phyloP scores from a whole-genome alignment of 495 filamentous ascomycete species.

The Diplogelasinospora grovesii region DNA sequence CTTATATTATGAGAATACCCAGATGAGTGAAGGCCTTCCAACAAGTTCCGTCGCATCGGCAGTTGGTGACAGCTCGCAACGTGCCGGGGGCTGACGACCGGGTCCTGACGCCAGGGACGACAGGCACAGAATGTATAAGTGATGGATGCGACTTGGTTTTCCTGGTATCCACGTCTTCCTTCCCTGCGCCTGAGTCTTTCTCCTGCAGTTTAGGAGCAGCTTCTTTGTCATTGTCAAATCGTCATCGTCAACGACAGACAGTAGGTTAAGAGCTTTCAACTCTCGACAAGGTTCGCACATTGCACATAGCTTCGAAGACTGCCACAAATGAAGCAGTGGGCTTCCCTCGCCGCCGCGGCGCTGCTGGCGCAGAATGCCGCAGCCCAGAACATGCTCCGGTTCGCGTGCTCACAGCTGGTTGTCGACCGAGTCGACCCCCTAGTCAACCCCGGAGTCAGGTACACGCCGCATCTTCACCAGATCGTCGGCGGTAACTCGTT shows the following conservation, averaged over 20 bases:
- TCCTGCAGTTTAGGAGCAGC: background rate
- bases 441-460: constrained; percentile 44
- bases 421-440: constrained; percentile 48
- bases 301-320: too few species aligned
- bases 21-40: constrained; percentile 30
- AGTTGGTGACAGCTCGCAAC: too few species aligned
- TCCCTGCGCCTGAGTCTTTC: constrained; percentile 1
- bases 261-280: too few species aligned
- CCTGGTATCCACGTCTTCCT: background rate
- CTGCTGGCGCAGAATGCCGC: constrained; percentile 41
- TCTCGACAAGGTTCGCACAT: too few species aligned
- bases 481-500: constrained; percentile 58
- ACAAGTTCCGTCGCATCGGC: constrained; percentile 36
- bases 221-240: background rate
- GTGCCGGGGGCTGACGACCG: constrained; percentile 14
- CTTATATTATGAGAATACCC: constrained; percentile 30
- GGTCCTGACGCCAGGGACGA: constrained; percentile 5
- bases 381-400: constrained; percentile 49
- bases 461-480: constrained; percentile 48
- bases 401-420: constrained; percentile 51
- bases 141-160: constrained; percentile 6
- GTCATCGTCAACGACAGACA: background rate
- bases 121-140: constrained; percentile 8
- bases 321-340: constrained; percentile 38
- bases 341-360: constrained; percentile 38